Evolutionary conservation across 495 filamentous ascomycete species (phyloP), one percentile per base, ranked within the genome.

Genomic region (Chaetomidium leptoderma): DNA sequence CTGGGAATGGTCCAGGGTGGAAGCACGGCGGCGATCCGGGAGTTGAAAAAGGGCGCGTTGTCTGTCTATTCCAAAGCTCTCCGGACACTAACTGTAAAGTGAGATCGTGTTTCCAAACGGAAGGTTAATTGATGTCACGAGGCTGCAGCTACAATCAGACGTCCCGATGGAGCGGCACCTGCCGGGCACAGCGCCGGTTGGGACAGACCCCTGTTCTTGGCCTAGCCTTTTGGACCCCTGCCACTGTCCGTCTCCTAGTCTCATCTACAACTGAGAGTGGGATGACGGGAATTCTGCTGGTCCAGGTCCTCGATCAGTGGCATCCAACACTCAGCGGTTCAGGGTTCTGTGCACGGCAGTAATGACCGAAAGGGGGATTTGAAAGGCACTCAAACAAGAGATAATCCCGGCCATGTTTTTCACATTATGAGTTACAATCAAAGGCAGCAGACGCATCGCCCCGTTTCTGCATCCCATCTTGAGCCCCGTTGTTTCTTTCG

Each of bases 81-180:
- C n/a, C n/a, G 9, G 24, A 7, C 40, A 42, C 8, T 6, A 11
- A 6, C 6, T 33, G 11, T 11, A 33, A 33, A 16, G 0, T 39
- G 33, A 5, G 35, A 23, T 16, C 4, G 30, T 3, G 17, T 23
- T 2, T 16, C 24, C 49, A 52, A 29, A 39, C 13, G 19, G 33
- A 52, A 52, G 29, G 21, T 29, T 16, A 3, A 17, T 32, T 32
- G 27, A 27, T 37, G 32, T 48, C 43, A 48, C 53, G 53, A 48
- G 43, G 27, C 51, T 21, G 7, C 27, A 43, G 32, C 32, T 17
- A 13, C 53, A 45, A 42, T 51, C 24, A 52, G 3, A 14, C 17
- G 51, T 16, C 11, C 40, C 39, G 11, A 55, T 27, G 8, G 30
- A 37, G 43, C 40, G 40, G 29, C 23, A 26, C 53, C 32, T 36